Conservation (phyloP, 2,329 filamentous ascomycete species). For the Penicillium sp. region DNA sequence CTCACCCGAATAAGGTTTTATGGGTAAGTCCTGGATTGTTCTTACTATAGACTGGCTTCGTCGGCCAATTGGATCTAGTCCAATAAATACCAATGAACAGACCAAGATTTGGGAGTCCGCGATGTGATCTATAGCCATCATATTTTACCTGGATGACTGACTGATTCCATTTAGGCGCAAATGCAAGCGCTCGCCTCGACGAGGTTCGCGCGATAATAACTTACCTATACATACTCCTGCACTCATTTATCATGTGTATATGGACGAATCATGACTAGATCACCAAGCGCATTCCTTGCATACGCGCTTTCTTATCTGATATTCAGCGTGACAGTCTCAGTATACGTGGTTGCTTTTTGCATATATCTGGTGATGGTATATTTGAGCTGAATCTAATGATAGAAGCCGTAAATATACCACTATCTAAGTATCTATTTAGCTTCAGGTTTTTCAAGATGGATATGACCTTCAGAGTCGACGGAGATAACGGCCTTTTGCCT, state of each 20-base stretch:
- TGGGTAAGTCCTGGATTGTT: too few species aligned
- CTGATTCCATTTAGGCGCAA: background rate
- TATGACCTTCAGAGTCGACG: background rate
- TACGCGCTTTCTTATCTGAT: too few species aligned
- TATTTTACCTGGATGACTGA: background rate
- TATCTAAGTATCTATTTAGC: background rate
- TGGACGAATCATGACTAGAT: background rate
- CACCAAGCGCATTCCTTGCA: too few species aligned
- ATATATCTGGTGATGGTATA: conserved; percentile 13
- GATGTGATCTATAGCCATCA: conserved; percentile 2
- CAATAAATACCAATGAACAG: too few species aligned
- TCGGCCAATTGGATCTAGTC: too few species aligned
- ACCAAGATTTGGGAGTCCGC: background rate
- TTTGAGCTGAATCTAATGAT: background rate
- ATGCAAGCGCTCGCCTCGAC: conserved; percentile 5
- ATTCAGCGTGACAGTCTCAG: too few species aligned
- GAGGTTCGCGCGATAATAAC: conserved; percentile 7
- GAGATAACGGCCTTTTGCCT: conserved; percentile 2
- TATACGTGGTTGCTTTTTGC: background rate
- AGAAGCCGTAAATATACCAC: background rate
- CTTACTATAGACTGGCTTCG: too few species aligned
- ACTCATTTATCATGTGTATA: conserved; percentile 3
- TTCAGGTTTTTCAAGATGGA: too few species aligned
- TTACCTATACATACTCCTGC: conserved; percentile 4
- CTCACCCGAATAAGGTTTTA: too few species aligned